A percentile compares a stretch with the other conserved stretches of the same genome.
These are phyloP conservation scores for Wickerhamomyces canadensis DNA, from an alignment of 805 yeast species.

Conservation along the genomic window DNA sequence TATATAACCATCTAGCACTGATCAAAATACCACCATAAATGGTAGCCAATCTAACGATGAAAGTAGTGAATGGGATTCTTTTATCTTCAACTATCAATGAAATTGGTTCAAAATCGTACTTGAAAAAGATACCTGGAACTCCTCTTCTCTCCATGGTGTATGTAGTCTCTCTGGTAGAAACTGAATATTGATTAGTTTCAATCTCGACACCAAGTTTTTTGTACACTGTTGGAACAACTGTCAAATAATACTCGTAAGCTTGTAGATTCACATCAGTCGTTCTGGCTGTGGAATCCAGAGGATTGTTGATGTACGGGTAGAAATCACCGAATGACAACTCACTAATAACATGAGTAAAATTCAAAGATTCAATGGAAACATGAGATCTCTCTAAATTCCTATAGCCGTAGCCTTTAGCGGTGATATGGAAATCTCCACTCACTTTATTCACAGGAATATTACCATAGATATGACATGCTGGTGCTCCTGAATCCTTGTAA, in stretches of 20 bases:
- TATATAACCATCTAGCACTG: conserved; percentile 60
- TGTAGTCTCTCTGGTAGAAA: conserved; percentile 44
- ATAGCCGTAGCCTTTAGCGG: conserved; percentile 70
- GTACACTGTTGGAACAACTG: conserved; percentile 81
- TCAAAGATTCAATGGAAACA: conserved; percentile 46
- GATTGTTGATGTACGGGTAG: conserved; percentile 80
- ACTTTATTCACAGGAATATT: conserved; percentile 80
- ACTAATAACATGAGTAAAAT: conserved; percentile 78
- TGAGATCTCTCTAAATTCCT: conserved; percentile 35
- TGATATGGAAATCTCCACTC: conserved; percentile 77
- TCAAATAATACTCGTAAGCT: conserved; percentile 58
- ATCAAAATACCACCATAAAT: conserved; percentile 79
- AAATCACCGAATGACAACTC: conserved; percentile 91
- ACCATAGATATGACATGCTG: conserved; percentile 84
- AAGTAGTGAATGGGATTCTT: conserved; percentile 72
- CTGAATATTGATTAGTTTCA: conserved; percentile 83
- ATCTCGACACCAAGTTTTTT: conserved; percentile 63
- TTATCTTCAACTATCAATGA: conserved; percentile 62
- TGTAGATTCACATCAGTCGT: conserved; percentile 43
- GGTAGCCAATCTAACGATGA: conserved; percentile 72
- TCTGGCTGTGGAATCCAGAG: conserved; percentile 75
- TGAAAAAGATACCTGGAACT: conserved; percentile 76
- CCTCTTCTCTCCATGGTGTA: conserved; percentile 18
- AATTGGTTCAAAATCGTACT: conserved; percentile 86
- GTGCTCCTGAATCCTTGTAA: conserved; percentile 44